Conservation (phyloP, 2,329 filamentous ascomycete species). For the Trichoderma oligosporum region DNA sequence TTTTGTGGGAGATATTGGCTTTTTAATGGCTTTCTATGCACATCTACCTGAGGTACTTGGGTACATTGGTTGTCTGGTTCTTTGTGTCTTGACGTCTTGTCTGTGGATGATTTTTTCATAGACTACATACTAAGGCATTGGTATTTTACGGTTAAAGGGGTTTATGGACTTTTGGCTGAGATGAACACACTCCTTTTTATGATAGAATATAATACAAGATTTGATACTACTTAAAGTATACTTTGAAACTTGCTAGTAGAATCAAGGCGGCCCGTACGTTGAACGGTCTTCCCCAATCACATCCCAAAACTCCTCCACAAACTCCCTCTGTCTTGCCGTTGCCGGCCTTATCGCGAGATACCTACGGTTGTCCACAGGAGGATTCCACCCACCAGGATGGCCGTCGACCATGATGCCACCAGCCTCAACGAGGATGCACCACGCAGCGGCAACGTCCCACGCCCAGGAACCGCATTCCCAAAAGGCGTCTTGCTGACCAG, state of each 20-base stretch:
- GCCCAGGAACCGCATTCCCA: conserved; percentile 3
- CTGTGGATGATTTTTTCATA: background rate
- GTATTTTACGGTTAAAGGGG: background rate
- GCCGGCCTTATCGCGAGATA: background rate
- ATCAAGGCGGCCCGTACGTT: background rate
- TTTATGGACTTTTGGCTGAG: background rate
- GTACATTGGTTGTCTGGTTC: background rate
- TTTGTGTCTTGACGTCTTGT: background rate
- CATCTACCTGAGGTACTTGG: background rate
- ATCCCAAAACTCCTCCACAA: conserved; percentile 1
- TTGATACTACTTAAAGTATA: background rate
- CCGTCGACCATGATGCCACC: conserved; percentile 34
- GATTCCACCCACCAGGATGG: background rate
- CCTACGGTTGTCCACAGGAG: background rate
- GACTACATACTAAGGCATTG: conserved; percentile 2
- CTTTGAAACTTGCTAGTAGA: background rate
- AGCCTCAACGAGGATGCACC: background rate
- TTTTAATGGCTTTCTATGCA: background rate
- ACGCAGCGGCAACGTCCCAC: background rate
- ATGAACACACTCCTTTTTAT: conserved; percentile 10
- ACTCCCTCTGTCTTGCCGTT: background rate
- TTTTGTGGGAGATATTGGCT: background rate
- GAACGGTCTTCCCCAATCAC: background rate
- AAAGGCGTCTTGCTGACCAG: background rate
- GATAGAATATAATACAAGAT: background rate